Conservation (phyloP, 73 alveolate species). For the Tetrahymena elliotti region DNA sequence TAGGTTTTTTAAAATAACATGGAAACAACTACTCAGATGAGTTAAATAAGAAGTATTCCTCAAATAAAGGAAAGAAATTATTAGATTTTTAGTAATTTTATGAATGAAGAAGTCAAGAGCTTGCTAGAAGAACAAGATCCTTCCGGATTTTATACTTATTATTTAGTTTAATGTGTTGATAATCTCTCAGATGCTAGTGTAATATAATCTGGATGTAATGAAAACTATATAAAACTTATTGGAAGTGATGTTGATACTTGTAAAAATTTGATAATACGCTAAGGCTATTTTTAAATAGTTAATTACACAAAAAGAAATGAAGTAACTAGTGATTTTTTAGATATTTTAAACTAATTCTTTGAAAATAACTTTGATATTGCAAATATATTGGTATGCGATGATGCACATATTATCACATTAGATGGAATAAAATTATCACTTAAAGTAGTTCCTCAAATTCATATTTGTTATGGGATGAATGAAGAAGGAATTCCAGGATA, state of each 20-base stretch:
- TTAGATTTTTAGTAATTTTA: neutral
- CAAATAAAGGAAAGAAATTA: neutral
- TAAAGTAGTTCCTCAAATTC: neutral
- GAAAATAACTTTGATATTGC: neutral
- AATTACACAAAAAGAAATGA: neutral
- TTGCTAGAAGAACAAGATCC: neutral
- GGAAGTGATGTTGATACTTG: neutral
- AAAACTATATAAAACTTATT: neutral
- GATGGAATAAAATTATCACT: neutral
- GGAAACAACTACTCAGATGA: neutral
- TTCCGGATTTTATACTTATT: neutral
- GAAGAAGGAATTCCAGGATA: neutral
- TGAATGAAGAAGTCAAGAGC: neutral
- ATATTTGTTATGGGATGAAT: neutral
- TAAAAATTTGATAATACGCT: neutral
- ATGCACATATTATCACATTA: neutral
- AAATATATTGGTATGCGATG: neutral
- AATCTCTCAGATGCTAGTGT: neutral
- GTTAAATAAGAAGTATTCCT: neutral
- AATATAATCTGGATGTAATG: neutral
- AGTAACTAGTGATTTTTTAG: neutral
- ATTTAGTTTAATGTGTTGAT: neutral
- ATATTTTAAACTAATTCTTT: neutral
- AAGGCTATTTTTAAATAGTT: neutral
- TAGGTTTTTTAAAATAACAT: neutral